Evolutionary conservation across 148 eudicot genomes (phyloP).

Genomic region (Tetragonia tetragonoides): DNA sequence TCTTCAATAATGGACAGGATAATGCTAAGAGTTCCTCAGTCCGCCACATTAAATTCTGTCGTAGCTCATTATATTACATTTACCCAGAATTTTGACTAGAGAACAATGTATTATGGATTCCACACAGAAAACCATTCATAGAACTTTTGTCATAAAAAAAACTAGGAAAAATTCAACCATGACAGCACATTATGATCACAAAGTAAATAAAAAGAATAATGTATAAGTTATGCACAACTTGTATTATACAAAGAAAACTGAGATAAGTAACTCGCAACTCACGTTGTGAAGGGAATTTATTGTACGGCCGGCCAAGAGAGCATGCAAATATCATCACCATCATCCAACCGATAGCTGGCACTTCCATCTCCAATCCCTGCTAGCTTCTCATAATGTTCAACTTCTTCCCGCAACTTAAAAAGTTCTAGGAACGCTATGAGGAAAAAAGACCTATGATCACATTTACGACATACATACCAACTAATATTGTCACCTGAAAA

Average conservation of each 20-base stretch:
- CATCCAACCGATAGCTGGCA: conserved; percentile 64
- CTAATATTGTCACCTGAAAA: background rate
- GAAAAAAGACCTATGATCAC: background rate
- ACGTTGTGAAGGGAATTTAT: conserved; percentile 60
- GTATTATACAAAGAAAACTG: background rate
- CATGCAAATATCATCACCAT: conserved; percentile 58
- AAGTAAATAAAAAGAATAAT: background rate
- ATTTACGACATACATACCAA: background rate
- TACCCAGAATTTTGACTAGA: background rate
- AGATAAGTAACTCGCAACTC: conserved; percentile 17
- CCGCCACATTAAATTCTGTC: background rate
- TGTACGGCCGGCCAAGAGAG: conserved; percentile 63
- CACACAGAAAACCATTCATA: background rate
- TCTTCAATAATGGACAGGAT: conserved; percentile 3
- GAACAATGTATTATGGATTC: background rate
- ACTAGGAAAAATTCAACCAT: background rate
- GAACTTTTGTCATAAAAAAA: background rate
- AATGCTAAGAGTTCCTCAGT: background rate
- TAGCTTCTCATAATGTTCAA: conserved; percentile 51
- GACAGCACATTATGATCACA: background rate
- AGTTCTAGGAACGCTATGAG: conserved; percentile 43
- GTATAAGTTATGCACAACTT: background rate
- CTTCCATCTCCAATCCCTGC: conserved; percentile 67
- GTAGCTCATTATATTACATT: no score
- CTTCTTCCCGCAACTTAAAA: conserved; percentile 55